Conservation (phyloP, 2,329 filamentous ascomycete species). For the Scedosporium boydii region DNA sequence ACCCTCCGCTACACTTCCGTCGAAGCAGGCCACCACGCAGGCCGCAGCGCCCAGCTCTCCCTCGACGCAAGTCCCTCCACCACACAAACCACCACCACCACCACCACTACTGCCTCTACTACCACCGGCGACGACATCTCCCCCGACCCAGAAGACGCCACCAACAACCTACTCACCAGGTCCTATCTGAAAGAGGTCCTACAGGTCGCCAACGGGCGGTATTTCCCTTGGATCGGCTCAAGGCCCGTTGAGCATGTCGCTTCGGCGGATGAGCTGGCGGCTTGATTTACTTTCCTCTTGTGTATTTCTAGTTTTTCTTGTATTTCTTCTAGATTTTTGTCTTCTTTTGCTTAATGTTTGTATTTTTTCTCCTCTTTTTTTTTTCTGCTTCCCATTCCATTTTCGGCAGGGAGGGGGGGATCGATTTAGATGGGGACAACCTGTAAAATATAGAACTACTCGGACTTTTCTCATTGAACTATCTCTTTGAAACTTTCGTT, state of each 20-base stretch:
- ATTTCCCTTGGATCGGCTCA: slow-evolving; percentile 22
- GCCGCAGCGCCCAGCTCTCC: slow-evolving; percentile 39
- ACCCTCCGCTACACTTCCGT: slow-evolving; percentile 41
- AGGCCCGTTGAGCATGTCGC: not conserved
- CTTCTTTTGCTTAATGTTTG: not conserved
- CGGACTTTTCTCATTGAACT: too few species aligned
- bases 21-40: slow-evolving; percentile 40
- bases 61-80: slow-evolving; percentile 24
- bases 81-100: too few species aligned
- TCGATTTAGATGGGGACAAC: too few species aligned
- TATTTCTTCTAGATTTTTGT: not conserved
- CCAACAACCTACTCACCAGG: not conserved
- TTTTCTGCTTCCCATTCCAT: too few species aligned
- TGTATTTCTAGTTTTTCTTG: not conserved
- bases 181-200: slow-evolving; percentile 19
- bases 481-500: too few species aligned
- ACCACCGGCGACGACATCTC: not conserved
- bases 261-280: not conserved
- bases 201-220: slow-evolving; percentile 18
- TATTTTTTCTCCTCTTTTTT: not conserved
- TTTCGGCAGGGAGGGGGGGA: too few species aligned
- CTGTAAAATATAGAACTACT: too few species aligned
- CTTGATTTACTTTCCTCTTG: not conserved
- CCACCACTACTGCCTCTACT: not conserved
- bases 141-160: not conserved